Evolutionary conservation across 2,329 filamentous ascomycete species (phyloP).

Genomic region (Alternaria infectoria): DNA sequence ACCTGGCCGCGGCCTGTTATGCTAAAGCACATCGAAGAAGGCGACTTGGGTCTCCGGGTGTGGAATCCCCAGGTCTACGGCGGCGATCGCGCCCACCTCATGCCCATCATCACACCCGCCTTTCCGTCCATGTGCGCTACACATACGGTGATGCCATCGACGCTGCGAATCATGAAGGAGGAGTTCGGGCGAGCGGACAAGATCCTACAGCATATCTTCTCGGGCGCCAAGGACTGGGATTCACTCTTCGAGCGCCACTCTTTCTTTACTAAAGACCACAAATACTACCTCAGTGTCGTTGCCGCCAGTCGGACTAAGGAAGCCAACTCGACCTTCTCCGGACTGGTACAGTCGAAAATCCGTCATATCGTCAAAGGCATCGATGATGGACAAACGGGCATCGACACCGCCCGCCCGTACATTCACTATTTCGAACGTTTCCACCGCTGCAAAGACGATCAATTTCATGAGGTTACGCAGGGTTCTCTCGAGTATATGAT

Average conservation of each 20-base stretch:
- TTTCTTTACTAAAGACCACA: constrained; percentile 92
- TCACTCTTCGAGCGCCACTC: constrained; percentile 88
- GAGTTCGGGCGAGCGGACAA: constrained; percentile 80
- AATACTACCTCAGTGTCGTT: constrained; percentile 92
- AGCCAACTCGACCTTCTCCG: constrained; percentile 84
- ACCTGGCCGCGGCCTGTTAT: constrained; percentile 93
- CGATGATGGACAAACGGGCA: constrained; percentile 75
- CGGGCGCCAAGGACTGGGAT: constrained; percentile 79
- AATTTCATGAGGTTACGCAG: constrained; percentile 67
- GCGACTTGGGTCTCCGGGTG: constrained; percentile 79
- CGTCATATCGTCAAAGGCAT: constrained; percentile 82
- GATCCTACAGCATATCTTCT: constrained; percentile 80
- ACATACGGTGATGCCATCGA: constrained; percentile 89
- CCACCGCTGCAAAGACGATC: constrained; percentile 70
- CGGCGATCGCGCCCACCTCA: constrained; percentile 82
- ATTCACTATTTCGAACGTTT: constrained; percentile 89
- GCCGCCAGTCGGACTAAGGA: constrained; percentile 84
- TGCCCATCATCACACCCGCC: constrained; percentile 97
- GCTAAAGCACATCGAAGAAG: constrained; percentile 85
- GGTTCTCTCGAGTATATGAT: constrained; percentile 68
- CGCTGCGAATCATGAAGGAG: constrained; percentile 79
- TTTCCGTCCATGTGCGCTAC: constrained; percentile 98
- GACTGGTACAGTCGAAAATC: constrained; percentile 91
- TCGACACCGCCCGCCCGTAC: constrained; percentile 86
- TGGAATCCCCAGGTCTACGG: constrained; percentile 94